phyloP scores from a whole-genome alignment of 2,329 filamentous ascomycete species.

The Orbilia ellipsospora region DNA sequence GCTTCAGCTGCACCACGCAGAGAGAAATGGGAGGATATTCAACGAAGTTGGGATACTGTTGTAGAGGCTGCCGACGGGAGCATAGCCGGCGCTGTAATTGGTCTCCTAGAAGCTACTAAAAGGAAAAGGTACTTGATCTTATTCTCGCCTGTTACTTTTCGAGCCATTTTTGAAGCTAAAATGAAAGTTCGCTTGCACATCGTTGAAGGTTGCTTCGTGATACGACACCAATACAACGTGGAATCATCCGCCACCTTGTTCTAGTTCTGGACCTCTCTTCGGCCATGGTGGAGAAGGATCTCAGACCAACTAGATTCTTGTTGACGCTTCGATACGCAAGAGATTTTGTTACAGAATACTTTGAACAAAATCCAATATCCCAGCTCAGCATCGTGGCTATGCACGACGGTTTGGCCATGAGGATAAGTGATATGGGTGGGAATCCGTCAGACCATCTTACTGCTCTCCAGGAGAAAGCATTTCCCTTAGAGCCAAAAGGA shows the following conservation, averaged over 20 bases:
- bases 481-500: slow-evolving; percentile 75
- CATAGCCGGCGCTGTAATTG: slow-evolving; percentile 77
- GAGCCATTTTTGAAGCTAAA: too few relatives aligned
- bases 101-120: slow-evolving; percentile 82
- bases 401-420: slow-evolving; percentile 87
- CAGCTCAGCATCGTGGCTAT: slow-evolving; percentile 93
- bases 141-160: too few relatives aligned
- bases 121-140: slow-evolving; percentile 70
- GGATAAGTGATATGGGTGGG: slow-evolving; percentile 88
- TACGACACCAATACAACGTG: slow-evolving; percentile 92
- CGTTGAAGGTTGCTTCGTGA: slow-evolving; percentile 79
- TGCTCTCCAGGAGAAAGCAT: slow-evolving; percentile 73
- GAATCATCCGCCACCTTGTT: slow-evolving; percentile 96
- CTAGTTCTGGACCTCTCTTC: slow-evolving; percentile 91
- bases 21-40: slow-evolving; percentile 60
- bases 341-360: slow-evolving; percentile 92
- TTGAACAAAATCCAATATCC: slow-evolving; percentile 98
- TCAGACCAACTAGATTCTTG: slow-evolving; percentile 86
- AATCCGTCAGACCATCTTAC: slow-evolving; percentile 90
- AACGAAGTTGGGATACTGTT: slow-evolving; percentile 73
- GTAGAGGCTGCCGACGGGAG: slow-evolving; percentile 82
- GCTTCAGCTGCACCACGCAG: slow-evolving; percentile 63
- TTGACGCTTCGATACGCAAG: slow-evolving; percentile 83
- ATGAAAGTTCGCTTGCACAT: too few relatives aligned
- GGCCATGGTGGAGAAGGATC: slow-evolving; percentile 94